Evolutionary conservation across 2,329 filamentous ascomycete species (phyloP).

Genomic region (Ophiostoma tasmaniense): DNA sequence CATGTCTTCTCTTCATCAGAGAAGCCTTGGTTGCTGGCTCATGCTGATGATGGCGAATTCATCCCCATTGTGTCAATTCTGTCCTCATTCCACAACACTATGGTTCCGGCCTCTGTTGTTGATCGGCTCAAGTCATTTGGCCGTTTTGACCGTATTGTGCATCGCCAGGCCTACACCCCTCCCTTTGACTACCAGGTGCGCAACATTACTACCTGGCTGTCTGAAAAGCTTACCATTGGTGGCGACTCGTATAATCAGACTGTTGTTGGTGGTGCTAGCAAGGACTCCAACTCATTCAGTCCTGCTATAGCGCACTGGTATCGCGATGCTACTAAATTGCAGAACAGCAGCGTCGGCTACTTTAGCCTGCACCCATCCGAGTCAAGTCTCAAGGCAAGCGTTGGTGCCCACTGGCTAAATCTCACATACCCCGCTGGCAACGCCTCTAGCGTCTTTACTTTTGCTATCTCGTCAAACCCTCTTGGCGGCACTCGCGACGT

Average conservation of each 20-base stretch:
- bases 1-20: slow-evolving; percentile 23
- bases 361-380: slow-evolving; percentile 31
- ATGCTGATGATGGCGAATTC: slow-evolving; percentile 51
- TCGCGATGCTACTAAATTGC: slow-evolving; percentile 22
- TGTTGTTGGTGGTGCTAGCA: slow-evolving; percentile 45
- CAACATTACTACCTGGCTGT: slow-evolving; percentile 53
- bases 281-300: slow-evolving; percentile 45
- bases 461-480: slow-evolving; percentile 37
- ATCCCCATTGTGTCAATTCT: slow-evolving; percentile 49
- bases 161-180: slow-evolving; percentile 46
- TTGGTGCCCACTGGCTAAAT: slow-evolving; percentile 35
- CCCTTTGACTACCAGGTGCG: slow-evolving; percentile 48
- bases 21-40: slow-evolving; percentile 37
- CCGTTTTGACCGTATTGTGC: slow-evolving; percentile 38
- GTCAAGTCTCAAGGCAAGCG: slow-evolving; percentile 32
- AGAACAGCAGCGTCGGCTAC: slow-evolving; percentile 29
- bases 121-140: slow-evolving; percentile 27
- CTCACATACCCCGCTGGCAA: slow-evolving; percentile 48
- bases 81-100: slow-evolving; percentile 38
- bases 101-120: slow-evolving; percentile 32
- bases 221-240: slow-evolving; percentile 49
- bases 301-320: slow-evolving; percentile 53
- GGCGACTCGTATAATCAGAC: slow-evolving; percentile 50
- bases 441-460: slow-evolving; percentile 39
- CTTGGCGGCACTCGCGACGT: slow-evolving; percentile 38